Percentiles rank a stretch among this genome's conserved stretches.
Evolutionary conservation across 2,329 filamentous ascomycete genomes (phyloP).

Genomic region (Penicillium sp.): DNA sequence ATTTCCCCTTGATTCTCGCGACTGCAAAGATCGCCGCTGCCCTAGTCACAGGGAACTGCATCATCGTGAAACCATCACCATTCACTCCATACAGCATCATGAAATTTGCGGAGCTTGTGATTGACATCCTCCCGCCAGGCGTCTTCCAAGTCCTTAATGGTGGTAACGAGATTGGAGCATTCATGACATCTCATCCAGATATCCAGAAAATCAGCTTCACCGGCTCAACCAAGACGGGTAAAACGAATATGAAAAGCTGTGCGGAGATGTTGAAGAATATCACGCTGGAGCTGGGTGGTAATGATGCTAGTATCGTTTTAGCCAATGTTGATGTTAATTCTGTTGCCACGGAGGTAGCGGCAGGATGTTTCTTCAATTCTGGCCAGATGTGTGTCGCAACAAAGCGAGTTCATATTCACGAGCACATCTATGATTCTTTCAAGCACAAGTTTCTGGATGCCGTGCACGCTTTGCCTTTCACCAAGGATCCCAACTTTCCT

Average conservation of each 20-base stretch:
- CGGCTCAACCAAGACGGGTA: slow-evolving; percentile 56
- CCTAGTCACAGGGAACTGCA: slow-evolving; percentile 53
- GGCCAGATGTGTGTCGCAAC: too few relatives aligned
- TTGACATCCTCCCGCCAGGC: slow-evolving; percentile 55
- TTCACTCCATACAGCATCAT: slow-evolving; percentile 58
- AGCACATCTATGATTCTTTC: too few relatives aligned
- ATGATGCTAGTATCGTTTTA: slow-evolving; percentile 27
- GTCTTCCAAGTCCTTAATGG: slow-evolving; percentile 60
- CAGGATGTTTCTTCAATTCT: too few relatives aligned
- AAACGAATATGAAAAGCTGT: slow-evolving; percentile 53
- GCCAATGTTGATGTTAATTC: too few relatives aligned
- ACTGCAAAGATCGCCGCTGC: slow-evolving; percentile 55
- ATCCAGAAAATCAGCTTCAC: slow-evolving; percentile 63
- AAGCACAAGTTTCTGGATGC: too few relatives aligned
- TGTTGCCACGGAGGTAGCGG: too few relatives aligned
- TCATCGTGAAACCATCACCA: slow-evolving; percentile 57
- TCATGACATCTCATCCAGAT: slow-evolving; percentile 55
- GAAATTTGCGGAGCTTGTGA: slow-evolving; percentile 56
- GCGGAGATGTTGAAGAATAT: slow-evolving; percentile 57
- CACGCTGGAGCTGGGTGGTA: slow-evolving; percentile 58
- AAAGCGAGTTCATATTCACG: too few relatives aligned
- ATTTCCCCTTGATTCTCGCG: slow-evolving; percentile 48
- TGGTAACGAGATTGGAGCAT: slow-evolving; percentile 57
- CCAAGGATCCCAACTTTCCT: too few relatives aligned
- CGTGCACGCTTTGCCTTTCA: too few relatives aligned